phyloP scores from a whole-genome alignment of 2,329 filamentous ascomycete species.

The Stachybotrys echinatus region DNA sequence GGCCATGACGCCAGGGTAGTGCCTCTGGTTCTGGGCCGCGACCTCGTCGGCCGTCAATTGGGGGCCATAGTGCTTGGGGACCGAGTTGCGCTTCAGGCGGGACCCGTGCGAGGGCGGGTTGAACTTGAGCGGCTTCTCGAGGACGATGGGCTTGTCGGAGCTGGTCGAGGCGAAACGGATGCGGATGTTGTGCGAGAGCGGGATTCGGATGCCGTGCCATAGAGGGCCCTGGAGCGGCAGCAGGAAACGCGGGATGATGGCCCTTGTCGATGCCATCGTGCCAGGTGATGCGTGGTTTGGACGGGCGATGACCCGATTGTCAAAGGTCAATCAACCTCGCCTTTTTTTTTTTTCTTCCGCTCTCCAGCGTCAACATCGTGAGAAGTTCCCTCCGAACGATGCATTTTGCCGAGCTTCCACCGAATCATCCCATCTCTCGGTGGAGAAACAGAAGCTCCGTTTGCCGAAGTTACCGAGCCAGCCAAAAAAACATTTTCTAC shows the following conservation, averaged over 20 bases:
- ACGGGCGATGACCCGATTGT: not conserved
- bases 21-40: slow-evolving; percentile 58
- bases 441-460: not conserved
- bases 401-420: slow-evolving; percentile 13
- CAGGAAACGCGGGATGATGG: slow-evolving; percentile 61
- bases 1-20: slow-evolving; percentile 88
- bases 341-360: not conserved
- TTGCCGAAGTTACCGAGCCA: too few relatives aligned
- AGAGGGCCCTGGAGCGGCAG: slow-evolving; percentile 55
- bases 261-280: slow-evolving; percentile 26
- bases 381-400: not conserved
- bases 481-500: not conserved
- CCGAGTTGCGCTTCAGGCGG: slow-evolving; percentile 50
- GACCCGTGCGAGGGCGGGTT: slow-evolving; percentile 86
- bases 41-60: slow-evolving; percentile 60
- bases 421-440: not conserved
- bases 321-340: not conserved
- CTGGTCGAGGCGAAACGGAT: slow-evolving; percentile 26
- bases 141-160: slow-evolving; percentile 56
- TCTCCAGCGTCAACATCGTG: not conserved
- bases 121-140: slow-evolving; percentile 86
- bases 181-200: slow-evolving; percentile 26
- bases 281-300: slow-evolving; percentile 6
- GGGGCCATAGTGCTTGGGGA: slow-evolving; percentile 70
- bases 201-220: slow-evolving; percentile 41